Conservation (phyloP, 805 yeast genomes). For the Metschnikowia henanensis region DNA sequence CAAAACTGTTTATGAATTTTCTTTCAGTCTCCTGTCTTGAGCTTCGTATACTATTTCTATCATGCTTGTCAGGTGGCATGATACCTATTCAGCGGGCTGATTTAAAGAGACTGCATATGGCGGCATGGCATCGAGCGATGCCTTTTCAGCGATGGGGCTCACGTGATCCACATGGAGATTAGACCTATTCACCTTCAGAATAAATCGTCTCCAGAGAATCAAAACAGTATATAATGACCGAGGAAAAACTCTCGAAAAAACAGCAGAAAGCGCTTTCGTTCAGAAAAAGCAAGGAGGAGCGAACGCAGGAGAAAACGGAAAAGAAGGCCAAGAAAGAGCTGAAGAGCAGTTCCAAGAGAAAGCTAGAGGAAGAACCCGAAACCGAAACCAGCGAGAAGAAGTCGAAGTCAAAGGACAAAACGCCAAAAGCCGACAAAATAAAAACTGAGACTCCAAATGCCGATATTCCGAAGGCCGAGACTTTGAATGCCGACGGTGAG, state of each 20-base stretch:
- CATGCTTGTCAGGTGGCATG: too few relatives aligned
- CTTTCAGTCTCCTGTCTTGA: too few relatives aligned
- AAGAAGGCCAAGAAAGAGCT: constrained; percentile 20
- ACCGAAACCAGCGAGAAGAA: constrained; percentile 16
- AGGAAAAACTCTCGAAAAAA: constrained; percentile 59
- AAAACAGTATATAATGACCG: too few relatives aligned
- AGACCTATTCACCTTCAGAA: too few relatives aligned
- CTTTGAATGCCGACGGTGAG: constrained; percentile 21
- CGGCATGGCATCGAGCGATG: background rate
- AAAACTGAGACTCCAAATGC: constrained; percentile 1
- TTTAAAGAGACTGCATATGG: background rate
- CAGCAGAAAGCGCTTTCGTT: constrained; percentile 64
- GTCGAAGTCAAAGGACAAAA: background rate
- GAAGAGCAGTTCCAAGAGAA: constrained; percentile 13
- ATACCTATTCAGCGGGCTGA: too few relatives aligned
- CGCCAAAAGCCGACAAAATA: constrained; percentile 1
- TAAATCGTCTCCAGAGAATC: too few relatives aligned
- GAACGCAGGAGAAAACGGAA: constrained; percentile 32
- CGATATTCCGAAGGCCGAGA: background rate
- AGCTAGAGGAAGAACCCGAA: constrained; percentile 37
- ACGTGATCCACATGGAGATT: too few relatives aligned
- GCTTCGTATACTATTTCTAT: too few relatives aligned
- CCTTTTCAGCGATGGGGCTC: background rate
- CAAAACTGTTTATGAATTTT: too few relatives aligned
- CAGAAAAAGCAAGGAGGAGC: constrained; percentile 42